Base-by-base conservation (phyloP, 179 eudicot genomes). In the Silene vulgaris region DNA sequence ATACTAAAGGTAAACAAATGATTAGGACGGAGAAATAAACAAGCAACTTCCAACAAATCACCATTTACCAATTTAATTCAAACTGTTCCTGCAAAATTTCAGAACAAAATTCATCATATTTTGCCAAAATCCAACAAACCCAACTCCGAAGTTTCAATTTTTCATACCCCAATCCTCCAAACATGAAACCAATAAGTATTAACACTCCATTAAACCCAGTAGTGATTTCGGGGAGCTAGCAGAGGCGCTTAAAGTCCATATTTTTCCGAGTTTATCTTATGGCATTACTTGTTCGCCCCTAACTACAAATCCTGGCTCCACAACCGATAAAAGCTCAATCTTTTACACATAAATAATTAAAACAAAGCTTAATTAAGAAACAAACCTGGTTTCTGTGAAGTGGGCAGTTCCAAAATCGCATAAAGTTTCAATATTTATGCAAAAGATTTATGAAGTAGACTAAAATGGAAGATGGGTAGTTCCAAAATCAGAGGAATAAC, bases 361-460 rank as follows among this genome's bases (percentile, higher is more conserved):
- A 40, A 62, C 56, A 69, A 50, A 68, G 40, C 13, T 52, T 13
- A 52, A 71, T 71, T 54, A 19, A 71, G 19, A 63, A 28, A 12
- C 60, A 77, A 73, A 81, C 83, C 83, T 80, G 64, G 43, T 16
- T 43, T 14, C 1, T 2, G 54, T 16, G 30, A 17, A 1, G 2
- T 2, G 16, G 6, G 57, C 9, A 52, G 59, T 14, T 52, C 17
- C 17, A 9, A 30, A 30, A 56, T 52, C 74, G 37, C 77, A 68
- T 12, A 76, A 76, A 76, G 72, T 45, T 76, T 48, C 35, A 19
- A 66, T 62, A 65, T 76, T 74, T 69, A 57, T 74, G 71, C 60
- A 29, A 50, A 40, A 59, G 67, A 74, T 2, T 19, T 43, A 52
- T 8, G 19, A 59, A 71, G n/a, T 26, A 21, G 40, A 76, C 73